Evolutionary conservation across 345 rosid species (phyloP), one percentile per base, ranked within the genome.

Genomic region (Pugionium cornutum): DNA sequence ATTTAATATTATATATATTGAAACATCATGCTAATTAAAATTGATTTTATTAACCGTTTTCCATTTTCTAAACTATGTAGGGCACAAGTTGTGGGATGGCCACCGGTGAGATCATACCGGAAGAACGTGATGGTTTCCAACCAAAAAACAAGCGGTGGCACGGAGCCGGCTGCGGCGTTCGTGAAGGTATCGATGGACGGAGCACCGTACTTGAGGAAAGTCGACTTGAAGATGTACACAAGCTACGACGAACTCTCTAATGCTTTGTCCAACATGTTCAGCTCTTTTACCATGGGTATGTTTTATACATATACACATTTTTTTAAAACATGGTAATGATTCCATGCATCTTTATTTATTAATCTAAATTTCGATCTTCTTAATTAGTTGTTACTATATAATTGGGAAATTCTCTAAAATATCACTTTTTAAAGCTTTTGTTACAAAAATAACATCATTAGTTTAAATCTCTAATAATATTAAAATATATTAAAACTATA

Each of bases 11-110:
- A 18, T 18, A 18, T 18, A 18, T 18, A 18, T 18, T 18, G 18
- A 18, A 18, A 18, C 18, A 18, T 18, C 18, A 18, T 18, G 18
- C 18, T 18, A 18, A 18, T 18, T 18, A 18, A 18, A 18, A 18
- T 18, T 18, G 18, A 18, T 18, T 18, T 18, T 18, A 18, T 18
- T 18, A 18, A 59, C 7, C 36, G 30, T 42, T n/a, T 51, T 48
- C 25, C 10, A 9, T 10, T 30, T 3, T 9, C 18, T 18, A 18
- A 18, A 18, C 18, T 31, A 5, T 37, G 46, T 69, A 78, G 96
- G 91, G 85, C 90, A 56, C 98, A 86, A 32, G 89, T 89, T 6
- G 92, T 87, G 69, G 98, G 98, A n/a, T 91, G 98, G 98, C 98
- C 98, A 4, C 98, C 98, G 1, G 89, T 91, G 30, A 74, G 98